These are phyloP conservation scores for Venustampulla echinocandica DNA, from an alignment of 495 filamentous ascomycete genomes.

Conservation along the genomic window DNA sequence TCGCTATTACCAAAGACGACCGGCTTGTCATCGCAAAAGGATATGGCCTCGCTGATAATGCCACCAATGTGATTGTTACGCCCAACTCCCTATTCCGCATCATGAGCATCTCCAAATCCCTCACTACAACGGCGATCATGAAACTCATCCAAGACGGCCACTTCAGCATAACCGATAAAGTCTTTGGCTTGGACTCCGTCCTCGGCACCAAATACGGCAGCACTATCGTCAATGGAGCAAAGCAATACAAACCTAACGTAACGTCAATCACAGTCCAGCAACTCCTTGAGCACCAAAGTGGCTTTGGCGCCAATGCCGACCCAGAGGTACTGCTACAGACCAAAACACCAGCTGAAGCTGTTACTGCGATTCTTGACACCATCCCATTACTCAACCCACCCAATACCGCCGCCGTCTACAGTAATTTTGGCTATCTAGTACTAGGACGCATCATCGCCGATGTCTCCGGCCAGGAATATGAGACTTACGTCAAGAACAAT, in stretches of 20 bases:
- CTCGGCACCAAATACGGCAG: not conserved
- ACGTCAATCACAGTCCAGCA: not conserved
- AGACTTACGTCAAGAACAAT: constrained; percentile 3
- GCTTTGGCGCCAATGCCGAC: not conserved
- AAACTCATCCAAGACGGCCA: not conserved
- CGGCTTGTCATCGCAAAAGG: constrained; percentile 8
- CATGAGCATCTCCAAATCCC: constrained; percentile 10
- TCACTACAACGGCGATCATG: constrained; percentile 6
- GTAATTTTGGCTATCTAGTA: constrained; percentile 2
- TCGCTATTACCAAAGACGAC: constrained; percentile 6
- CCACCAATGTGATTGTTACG: not conserved
- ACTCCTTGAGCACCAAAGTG: not conserved
- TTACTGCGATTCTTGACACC: not conserved
- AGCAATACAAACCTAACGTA: not conserved
- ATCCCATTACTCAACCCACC: not conserved
- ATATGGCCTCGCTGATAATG: not conserved
- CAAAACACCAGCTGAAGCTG: not conserved
- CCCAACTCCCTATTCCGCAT: constrained; percentile 7
- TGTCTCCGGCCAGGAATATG: not conserved
- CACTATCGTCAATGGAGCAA: not conserved
- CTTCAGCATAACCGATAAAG: not conserved
- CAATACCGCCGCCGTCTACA: not conserved
- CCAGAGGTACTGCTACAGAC: not conserved
- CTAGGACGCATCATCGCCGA: constrained; percentile 4
- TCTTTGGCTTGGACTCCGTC: not conserved